Conservation (phyloP, 495 filamentous ascomycete species). For the Aspergillus avenaceus region DNA sequence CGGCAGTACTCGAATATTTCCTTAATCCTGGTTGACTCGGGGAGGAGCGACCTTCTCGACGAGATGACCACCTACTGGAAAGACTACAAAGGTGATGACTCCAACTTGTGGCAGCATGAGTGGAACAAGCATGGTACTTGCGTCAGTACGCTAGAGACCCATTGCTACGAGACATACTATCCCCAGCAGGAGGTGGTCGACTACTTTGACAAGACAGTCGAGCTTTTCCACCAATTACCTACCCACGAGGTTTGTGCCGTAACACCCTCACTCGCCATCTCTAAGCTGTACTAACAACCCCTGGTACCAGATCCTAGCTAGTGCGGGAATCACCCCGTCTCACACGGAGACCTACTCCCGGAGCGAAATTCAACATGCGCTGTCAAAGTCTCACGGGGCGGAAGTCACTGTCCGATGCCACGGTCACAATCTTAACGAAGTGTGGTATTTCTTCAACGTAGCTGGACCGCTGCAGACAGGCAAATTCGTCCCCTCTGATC, state of each 20-base stretch:
- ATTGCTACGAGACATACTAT: constrained; percentile 67
- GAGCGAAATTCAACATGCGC: constrained; percentile 56
- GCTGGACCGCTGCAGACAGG: constrained; percentile 73
- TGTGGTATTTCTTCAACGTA: constrained; percentile 84
- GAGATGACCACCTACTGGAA: constrained; percentile 84
- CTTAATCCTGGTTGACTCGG: constrained; percentile 57
- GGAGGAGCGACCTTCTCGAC: constrained; percentile 55
- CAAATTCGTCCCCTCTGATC: constrained; percentile 61
- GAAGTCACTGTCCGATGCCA: constrained; percentile 67
- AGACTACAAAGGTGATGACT: constrained; percentile 58
- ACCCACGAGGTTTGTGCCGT: constrained; percentile 35
- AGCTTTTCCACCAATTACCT: constrained; percentile 43
- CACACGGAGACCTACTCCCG: constrained; percentile 52
- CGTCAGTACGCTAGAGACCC: constrained; percentile 58
- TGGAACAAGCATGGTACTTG: constrained; percentile 79
- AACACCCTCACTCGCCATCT: too few species aligned
- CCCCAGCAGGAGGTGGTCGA: constrained; percentile 58
- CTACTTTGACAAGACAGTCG: constrained; percentile 55
- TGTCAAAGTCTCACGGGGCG: constrained; percentile 60
- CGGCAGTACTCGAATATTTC: constrained; percentile 71
- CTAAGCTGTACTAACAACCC: too few species aligned
- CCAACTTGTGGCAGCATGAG: constrained; percentile 77
- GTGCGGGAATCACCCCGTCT: constrained; percentile 47
- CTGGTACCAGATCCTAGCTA: constrained; percentile 38
- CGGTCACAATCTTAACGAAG: constrained; percentile 60